These are phyloP conservation scores for Yamadazyma insecticola DNA, from an alignment of 805 yeast genomes.

Conservation along the genomic window DNA sequence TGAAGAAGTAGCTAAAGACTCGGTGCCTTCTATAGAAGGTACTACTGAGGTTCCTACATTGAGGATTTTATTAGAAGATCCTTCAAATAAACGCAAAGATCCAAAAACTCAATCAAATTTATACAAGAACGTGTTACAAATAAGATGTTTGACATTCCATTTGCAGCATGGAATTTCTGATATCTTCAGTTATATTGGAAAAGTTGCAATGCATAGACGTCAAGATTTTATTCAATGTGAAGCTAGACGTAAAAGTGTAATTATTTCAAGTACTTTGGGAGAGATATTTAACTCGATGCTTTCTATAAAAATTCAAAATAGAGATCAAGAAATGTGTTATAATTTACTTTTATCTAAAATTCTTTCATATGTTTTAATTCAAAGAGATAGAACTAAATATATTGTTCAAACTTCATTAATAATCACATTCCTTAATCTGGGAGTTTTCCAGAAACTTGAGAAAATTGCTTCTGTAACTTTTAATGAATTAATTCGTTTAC, in stretches of 20 bases:
- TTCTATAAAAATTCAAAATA: constrained; percentile 13
- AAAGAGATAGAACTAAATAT: constrained; percentile 19
- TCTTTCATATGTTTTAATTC: constrained; percentile 34
- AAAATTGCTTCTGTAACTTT: constrained; percentile 14
- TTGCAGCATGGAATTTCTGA: constrained; percentile 43
- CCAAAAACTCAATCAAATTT: constrained; percentile 43
- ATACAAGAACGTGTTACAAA: constrained; percentile 56
- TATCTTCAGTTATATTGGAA: constrained; percentile 39
- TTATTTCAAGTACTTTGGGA: constrained; percentile 31
- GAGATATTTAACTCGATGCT: constrained; percentile 22
- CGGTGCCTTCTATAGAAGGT: constrained; percentile 27
- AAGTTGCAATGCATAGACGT: constrained; percentile 44
- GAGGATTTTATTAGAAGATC: constrained; percentile 42
- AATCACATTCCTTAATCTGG: constrained; percentile 48
- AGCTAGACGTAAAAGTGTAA: constrained; percentile 38
- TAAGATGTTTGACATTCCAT: constrained; percentile 47
- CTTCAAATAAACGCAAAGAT: constrained; percentile 19
- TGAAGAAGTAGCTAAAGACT: constrained; percentile 38
- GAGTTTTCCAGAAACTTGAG: constrained; percentile 38
- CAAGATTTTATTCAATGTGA: constrained; percentile 35
- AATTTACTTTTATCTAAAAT: constrained; percentile 30
- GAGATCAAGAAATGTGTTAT: constrained; percentile 19
- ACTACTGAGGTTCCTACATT: constrained; percentile 32
- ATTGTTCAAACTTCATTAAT: constrained; percentile 35
- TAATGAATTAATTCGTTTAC: background rate